Percentiles rank a stretch among this genome's conserved stretches.
These are phyloP conservation scores for Juglanconis sp. DNA, from an alignment of 2,329 filamentous ascomycete genomes.

Conservation along the genomic window DNA sequence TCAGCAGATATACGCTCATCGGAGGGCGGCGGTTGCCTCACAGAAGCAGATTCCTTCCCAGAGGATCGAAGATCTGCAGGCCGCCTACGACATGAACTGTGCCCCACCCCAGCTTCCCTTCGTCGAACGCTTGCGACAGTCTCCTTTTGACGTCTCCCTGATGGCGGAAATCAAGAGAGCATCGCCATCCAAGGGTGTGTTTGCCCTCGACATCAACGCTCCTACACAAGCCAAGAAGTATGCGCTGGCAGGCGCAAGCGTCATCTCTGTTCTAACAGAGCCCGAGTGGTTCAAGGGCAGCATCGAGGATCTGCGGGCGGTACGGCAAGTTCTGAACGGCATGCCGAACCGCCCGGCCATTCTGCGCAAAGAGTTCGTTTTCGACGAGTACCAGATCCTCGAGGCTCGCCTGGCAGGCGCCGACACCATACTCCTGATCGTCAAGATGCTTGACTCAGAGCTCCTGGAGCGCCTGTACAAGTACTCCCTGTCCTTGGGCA, in stretches of 20 bases:
- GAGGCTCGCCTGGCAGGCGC: constrained; percentile 90
- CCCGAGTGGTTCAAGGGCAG: constrained; percentile 99
- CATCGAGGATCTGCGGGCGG: constrained; percentile 85
- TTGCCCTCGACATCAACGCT: constrained; percentile 82
- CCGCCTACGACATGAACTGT: constrained; percentile 78
- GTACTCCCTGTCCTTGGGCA: constrained; percentile 85
- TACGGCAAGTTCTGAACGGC: constrained; percentile 81
- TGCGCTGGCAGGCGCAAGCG: constrained; percentile 88
- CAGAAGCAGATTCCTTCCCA: constrained; percentile 87
- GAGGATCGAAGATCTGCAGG: constrained; percentile 77
- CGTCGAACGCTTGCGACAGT: constrained; percentile 72
- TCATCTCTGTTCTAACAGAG: constrained; percentile 97
- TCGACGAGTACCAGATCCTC: constrained; percentile 96
- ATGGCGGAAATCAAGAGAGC: constrained; percentile 98
- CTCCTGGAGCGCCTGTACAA: constrained; percentile 75
- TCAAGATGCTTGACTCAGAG: constrained; percentile 88
- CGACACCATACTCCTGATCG: constrained; percentile 91
- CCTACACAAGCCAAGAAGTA: constrained; percentile 89
- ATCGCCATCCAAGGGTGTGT: constrained; percentile 93
- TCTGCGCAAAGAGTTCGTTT: constrained; percentile 93
- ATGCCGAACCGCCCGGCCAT: constrained; percentile 92
- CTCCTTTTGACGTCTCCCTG: constrained; percentile 82
- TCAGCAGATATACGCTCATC: constrained; percentile 83
- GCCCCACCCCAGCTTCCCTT: constrained; percentile 83
- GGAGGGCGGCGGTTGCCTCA: constrained; percentile 69